Evolutionary conservation across 2,329 filamentous ascomycete genomes (phyloP).

Genomic region (Fonsecaea multimorphosa): DNA sequence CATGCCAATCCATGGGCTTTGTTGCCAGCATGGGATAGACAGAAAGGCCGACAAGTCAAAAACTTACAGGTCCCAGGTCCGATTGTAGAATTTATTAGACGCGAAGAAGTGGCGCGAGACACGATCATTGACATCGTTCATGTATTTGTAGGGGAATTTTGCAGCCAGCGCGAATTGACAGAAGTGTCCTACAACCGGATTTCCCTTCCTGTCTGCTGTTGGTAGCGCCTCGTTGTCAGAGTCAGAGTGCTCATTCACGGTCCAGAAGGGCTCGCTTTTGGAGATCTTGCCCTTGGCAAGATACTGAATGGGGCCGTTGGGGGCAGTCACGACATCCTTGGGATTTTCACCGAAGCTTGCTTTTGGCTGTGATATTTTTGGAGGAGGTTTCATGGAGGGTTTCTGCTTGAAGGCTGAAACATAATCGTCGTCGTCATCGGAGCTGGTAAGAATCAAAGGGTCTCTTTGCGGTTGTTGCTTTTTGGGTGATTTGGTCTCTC

Average conservation of each 20-base stretch:
- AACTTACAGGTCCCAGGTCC: conserved; percentile 78
- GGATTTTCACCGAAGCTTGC: background rate
- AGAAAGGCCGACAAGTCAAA: background rate
- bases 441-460: conserved; percentile 23
- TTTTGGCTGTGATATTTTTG: conserved; percentile 9
- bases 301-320: conserved; percentile 13
- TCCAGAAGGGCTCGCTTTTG: background rate
- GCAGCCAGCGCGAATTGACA: conserved; percentile 49
- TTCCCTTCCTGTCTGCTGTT: conserved; percentile 27
- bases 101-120: conserved; percentile 51
- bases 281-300: conserved; percentile 23
- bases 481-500: conserved; percentile 18
- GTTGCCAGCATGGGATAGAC: background rate
- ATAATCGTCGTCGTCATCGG: conserved; percentile 40
- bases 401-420: conserved; percentile 31
- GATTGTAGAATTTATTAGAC: conserved; percentile 55
- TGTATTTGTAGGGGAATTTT: conserved; percentile 52
- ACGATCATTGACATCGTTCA: conserved; percentile 44
- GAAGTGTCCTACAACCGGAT: conserved; percentile 42
- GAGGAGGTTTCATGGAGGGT: conserved; percentile 29
- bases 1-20: background rate
- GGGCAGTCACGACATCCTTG: background rate
- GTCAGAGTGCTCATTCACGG: background rate
- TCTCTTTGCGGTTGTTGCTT: conserved; percentile 10
- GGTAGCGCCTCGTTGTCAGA: conserved; percentile 20